These are phyloP conservation scores for Schizonepeta tenuifolia DNA, from an alignment of 257 asterid genomes.

Conservation along the genomic window DNA sequence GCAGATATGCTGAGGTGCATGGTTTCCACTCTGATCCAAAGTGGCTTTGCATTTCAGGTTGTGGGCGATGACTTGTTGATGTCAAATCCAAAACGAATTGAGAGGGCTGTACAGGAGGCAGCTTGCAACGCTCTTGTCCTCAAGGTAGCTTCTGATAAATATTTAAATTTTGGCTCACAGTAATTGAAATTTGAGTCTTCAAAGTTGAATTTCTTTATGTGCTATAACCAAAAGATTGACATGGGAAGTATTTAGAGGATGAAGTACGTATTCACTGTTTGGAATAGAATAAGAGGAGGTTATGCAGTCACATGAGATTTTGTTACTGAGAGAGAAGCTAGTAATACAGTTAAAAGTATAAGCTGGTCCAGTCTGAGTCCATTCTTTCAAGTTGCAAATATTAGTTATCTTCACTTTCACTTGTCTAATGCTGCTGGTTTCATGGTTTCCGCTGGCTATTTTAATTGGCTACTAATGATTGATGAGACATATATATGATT, in stretches of 20 bases:
- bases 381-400: slow-evolving; percentile 15
- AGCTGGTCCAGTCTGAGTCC: slow-evolving; percentile 18
- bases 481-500: neutral
- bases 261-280: slow-evolving; percentile 3
- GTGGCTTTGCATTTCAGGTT: slow-evolving; percentile 58
- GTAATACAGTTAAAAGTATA: slow-evolving; percentile 8
- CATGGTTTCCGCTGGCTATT: slow-evolving; percentile 15
- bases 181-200: neutral
- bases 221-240: neutral
- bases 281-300: neutral
- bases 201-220: neutral
- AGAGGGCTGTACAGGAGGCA: slow-evolving; percentile 82
- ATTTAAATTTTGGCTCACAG: slow-evolving; percentile 22
- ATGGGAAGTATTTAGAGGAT: slow-evolving; percentile 22
- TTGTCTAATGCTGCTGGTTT: slow-evolving; percentile 23
- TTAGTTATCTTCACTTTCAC: slow-evolving; percentile 10
- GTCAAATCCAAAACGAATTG: slow-evolving; percentile 92
- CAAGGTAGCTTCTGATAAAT: slow-evolving; percentile 57
- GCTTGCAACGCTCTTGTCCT: slow-evolving; percentile 88
- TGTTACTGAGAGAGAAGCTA: slow-evolving; percentile 12
- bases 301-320: slow-evolving; percentile 14
- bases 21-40: slow-evolving; percentile 18
- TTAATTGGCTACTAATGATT: neutral
- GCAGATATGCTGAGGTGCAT: slow-evolving; percentile 1
- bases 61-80: slow-evolving; percentile 85